Percentiles rank a stretch among this genome's conserved stretches.
phyloP scores from a whole-genome alignment of 2,329 filamentous ascomycete species.

The Magnaporthales sp. region DNA sequence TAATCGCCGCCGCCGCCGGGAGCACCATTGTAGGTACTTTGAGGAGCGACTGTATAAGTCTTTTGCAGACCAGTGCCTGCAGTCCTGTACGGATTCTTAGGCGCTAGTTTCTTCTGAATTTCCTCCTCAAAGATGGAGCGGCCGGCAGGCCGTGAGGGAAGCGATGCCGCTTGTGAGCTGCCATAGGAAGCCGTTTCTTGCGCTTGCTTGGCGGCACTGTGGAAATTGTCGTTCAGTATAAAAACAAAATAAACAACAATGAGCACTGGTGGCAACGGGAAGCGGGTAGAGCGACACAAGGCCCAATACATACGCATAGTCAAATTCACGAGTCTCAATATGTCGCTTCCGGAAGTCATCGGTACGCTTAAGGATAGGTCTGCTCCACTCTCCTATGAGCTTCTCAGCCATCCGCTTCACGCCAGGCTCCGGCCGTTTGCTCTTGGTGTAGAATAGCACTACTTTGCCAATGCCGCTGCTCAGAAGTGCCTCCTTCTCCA shows the following conservation, averaged over 20 bases:
- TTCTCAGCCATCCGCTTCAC: constrained; percentile 94
- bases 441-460: constrained; percentile 93
- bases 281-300: background rate
- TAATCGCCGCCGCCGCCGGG: constrained; percentile 38
- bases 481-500: constrained; percentile 82
- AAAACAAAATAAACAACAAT: background rate
- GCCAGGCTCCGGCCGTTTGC: constrained; percentile 74
- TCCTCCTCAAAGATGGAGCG: constrained; percentile 34
- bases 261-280: background rate
- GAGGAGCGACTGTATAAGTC: constrained; percentile 51
- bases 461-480: constrained; percentile 95
- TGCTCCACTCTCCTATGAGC: constrained; percentile 89
- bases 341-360: constrained; percentile 88
- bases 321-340: constrained; percentile 54
- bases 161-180: constrained; percentile 25
- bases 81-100: constrained; percentile 47
- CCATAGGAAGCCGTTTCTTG: constrained; percentile 35
- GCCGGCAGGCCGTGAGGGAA: constrained; percentile 19
- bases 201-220: constrained; percentile 43
- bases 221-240: constrained; percentile 7
- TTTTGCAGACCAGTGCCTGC: constrained; percentile 44
- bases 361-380: constrained; percentile 85
- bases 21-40: constrained; percentile 49
- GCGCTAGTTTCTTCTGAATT: constrained; percentile 49
- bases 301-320: constrained; percentile 44